Base-by-base conservation (phyloP, 345 rosid genomes). In the Psidium friedrichsthalianum region DNA sequence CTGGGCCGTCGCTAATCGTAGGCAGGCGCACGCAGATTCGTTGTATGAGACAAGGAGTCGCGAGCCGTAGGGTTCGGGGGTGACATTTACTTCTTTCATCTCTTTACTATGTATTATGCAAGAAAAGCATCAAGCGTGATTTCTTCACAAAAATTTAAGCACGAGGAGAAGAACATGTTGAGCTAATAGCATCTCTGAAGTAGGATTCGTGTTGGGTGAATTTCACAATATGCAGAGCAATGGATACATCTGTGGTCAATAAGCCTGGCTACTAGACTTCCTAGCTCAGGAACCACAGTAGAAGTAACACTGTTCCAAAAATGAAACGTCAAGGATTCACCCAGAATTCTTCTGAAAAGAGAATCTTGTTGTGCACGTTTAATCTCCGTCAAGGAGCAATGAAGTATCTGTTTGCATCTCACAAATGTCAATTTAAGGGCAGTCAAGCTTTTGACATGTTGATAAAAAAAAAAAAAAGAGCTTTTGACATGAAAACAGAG, bases 251-350 rank as follows among this genome's bases (percentile, higher is more conserved):
- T 42, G 82, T 87, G 87, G 83, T 94, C 89, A 58, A 96, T 89
- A 12, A 96, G 88, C 90, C 86, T 90, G 82, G 92, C 76, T 27
- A 89, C 95, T 29, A 93, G 95, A 88, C 99, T 97, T 59, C 83
- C 92, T 3, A 94, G 95, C 89, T 94, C 97, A 40, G 96, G 98
- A 78, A 91, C 86, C 53, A 97, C 91, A 29, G 95, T 49, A 57
- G 93, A 91, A 76, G 98, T 95, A 82, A 91, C 78, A 84, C 98
- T 92, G 89, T 92, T 95, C 98, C 98, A 95, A 59, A 93, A 94
- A 91, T 95, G 98, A 88, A 95, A 92, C 11, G 98, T 90, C 88
- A 85, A 82, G 1, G 99, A 94, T 52, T 89, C 92, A 5, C 86
- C 88, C 82, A 88, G 21, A 83, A 95, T 92, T 92, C 90, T 97